phyloP scores from a whole-genome alignment of 2,329 filamentous ascomycete species.

The Xylaria sp. region DNA sequence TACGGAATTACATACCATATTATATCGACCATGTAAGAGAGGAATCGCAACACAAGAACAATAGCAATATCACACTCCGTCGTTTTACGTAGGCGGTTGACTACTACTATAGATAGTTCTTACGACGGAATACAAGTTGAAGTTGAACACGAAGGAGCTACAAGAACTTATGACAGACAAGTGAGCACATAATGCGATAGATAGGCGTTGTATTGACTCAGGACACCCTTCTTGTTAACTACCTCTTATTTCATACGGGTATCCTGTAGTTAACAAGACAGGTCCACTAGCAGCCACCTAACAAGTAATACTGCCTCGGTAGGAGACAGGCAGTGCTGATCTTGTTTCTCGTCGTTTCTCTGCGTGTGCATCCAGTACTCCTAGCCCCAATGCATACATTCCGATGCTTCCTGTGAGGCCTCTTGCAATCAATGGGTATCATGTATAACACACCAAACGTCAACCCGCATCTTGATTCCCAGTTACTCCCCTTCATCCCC shows the following conservation, averaged over 20 bases:
- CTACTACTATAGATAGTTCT: no score
- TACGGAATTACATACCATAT: no score
- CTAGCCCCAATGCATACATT: background rate
- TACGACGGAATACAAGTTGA: no score
- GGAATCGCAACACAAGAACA: no score
- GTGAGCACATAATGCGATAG: background rate
- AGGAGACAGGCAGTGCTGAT: background rate
- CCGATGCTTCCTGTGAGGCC: slow-evolving; percentile 1
- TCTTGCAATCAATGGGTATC: slow-evolving; percentile 15
- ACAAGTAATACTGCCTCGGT: no score
- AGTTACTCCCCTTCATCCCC: background rate
- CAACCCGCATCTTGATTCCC: slow-evolving; percentile 1
- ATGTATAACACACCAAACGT: slow-evolving; percentile 5
- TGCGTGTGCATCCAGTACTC: background rate
- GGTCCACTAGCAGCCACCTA: no score
- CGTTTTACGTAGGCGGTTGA: no score
- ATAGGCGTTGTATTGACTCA: background rate
- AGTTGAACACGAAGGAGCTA: background rate
- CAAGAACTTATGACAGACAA: background rate
- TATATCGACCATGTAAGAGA: no score
- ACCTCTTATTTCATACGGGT: no score
- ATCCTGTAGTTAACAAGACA: no score
- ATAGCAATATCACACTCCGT: no score
- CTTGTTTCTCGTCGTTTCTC: background rate
- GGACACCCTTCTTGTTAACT: background rate